A percentile compares a stretch with the other conserved stretches of the same genome.
These are phyloP conservation scores for Bipolaris bicolor DNA, from an alignment of 2,329 filamentous ascomycete genomes.

Conservation along the genomic window DNA sequence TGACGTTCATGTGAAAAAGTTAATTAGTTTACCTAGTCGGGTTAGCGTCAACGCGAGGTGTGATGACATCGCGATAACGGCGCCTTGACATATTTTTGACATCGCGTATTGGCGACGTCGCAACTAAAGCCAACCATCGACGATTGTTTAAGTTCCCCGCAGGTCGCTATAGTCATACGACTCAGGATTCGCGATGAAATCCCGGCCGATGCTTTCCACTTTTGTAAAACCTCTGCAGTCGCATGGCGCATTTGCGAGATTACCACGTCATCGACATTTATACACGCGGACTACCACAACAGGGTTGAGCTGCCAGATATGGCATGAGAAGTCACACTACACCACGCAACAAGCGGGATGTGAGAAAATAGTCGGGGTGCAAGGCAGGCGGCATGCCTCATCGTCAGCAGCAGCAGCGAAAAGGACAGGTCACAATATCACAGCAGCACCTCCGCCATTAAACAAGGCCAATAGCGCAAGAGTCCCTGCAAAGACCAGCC, in stretches of 20 bases:
- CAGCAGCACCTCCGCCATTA: constrained; percentile 8
- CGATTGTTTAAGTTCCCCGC: not conserved
- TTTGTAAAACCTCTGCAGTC: constrained; percentile 4
- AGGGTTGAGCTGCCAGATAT: constrained; percentile 16
- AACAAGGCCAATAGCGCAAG: constrained; percentile 15
- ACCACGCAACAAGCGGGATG: not conserved
- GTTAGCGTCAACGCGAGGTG: constrained; percentile 30
- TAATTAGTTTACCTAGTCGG: constrained; percentile 8
- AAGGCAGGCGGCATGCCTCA: constrained; percentile 9
- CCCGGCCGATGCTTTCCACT: constrained; percentile 25
- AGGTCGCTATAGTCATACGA: not conserved
- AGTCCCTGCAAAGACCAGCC: constrained; percentile 5
- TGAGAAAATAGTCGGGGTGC: not conserved
- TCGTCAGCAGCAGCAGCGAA: constrained; percentile 11
- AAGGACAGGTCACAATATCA: constrained; percentile 13
- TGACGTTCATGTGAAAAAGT: not conserved
- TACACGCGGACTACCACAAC: constrained; percentile 11
- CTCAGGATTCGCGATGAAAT: constrained; percentile 25
- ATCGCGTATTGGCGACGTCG: constrained; percentile 27
- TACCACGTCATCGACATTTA: constrained; percentile 17
- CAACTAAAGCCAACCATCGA: constrained; percentile 5
- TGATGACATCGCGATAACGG: constrained; percentile 38
- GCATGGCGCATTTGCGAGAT: constrained; percentile 2
- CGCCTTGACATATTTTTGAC: constrained; percentile 9
- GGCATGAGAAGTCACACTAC: constrained; percentile 9